Base-by-base conservation (phyloP, 2,329 filamentous ascomycete genomes). In the Corinectria fuckeliana region DNA sequence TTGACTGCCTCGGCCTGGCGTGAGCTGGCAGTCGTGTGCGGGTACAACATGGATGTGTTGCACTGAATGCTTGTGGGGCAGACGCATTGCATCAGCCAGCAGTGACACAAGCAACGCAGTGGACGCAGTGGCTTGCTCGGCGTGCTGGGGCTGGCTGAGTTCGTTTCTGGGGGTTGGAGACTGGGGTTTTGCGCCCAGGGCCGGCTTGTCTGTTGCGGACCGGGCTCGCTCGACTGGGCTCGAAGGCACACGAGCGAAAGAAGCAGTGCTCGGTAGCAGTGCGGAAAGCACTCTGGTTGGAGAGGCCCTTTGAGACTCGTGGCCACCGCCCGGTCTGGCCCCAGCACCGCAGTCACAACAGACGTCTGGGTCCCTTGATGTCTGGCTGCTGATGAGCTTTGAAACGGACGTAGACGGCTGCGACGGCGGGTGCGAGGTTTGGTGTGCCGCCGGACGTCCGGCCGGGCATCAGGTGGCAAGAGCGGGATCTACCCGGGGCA, bases 11-110 rank as follows among this genome's bases (percentile, higher is more conserved):
- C 54, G 47, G 49, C 34, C 32, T 49, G 56, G 44, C 34, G 28
- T 58, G 49, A 54, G 61, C 58, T 63, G 59, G 58, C 55, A 66
- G 52, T 44, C 44, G 63, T 36, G 32, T 53, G 66, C 52, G 65
- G 65, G 56, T 53, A 66, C 50, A 32, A 41, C 42, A 58, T 47
- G 59, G 39, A 53, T 63, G 59, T 54, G 60, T 48, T 32, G 26
- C 48, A 51, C 20, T 45, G 44, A 54, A 44, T 41, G 54, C 11
- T 50, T 49, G 49, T 58, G 56, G 56, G 56, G 42, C 44, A 45
- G 23, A 28, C 26, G n/a, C 41, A 44, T 8, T 14, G 41, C 41
- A 44, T 26, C 41, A 55, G 32, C 44, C 30, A 55, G 25, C 36
- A 34, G 56, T 47, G 44, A 58, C 56, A 45, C 47, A 50, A 56